These are phyloP conservation scores for Penicillium sp. DNA, from an alignment of 2,329 filamentous ascomycete species.

Conservation along the genomic window DNA sequence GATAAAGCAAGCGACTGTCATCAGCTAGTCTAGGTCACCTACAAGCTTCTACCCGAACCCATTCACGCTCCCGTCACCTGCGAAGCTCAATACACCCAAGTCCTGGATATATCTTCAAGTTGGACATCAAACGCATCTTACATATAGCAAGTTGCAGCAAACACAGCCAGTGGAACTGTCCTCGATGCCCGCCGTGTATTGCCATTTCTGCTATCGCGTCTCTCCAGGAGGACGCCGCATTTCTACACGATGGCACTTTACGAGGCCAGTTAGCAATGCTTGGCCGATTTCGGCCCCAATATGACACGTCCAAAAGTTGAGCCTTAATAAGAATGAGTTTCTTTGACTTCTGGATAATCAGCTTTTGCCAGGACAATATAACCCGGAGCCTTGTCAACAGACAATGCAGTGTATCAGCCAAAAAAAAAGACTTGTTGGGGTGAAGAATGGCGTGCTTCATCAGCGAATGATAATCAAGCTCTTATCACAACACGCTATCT, in stretches of 20 bases:
- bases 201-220: no score
- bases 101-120: conserved; percentile 45
- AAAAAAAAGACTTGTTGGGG: conserved; percentile 30
- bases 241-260: no score
- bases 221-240: no score
- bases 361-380: no score
- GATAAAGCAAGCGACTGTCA: conserved; percentile 21
- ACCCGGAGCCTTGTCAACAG: conserved; percentile 35
- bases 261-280: no score
- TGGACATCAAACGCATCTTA: conserved; percentile 48
- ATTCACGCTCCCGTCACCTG: conserved; percentile 20
- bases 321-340: no score
- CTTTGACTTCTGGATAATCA: no score
- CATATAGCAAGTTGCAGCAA: conserved; percentile 43
- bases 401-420: conserved; percentile 45
- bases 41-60: conserved; percentile 16
- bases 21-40: no score
- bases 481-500: not conserved
- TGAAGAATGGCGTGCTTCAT: conserved; percentile 2
- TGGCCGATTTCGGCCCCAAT: no score
- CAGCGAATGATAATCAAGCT: not conserved
- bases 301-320: no score
- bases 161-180: conserved; percentile 34
- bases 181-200: no score
- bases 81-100: conserved; percentile 41